Evolutionary conservation across 1,139 yeast species (phyloP).

Genomic region (Debaryomycetaceae sp.): DNA sequence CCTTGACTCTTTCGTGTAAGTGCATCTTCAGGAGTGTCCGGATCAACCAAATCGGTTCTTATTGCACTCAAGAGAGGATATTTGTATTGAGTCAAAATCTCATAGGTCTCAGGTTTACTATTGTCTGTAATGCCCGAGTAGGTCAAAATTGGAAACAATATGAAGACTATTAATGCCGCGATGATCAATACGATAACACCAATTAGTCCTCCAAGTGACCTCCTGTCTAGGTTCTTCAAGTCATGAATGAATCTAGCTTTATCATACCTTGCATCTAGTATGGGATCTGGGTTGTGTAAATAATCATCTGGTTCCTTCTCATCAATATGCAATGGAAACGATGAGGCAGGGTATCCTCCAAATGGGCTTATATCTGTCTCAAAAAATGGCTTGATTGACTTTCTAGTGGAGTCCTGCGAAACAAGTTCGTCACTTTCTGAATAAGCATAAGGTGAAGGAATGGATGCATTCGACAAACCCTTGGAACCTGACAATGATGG

Average conservation of each 20-base stretch:
- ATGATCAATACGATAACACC: conserved; percentile 56
- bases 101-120: conserved; percentile 29
- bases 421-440: neutral
- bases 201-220: conserved; percentile 54
- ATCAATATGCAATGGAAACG: conserved; percentile 81
- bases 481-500: conserved; percentile 38
- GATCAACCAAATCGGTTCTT: conserved; percentile 63
- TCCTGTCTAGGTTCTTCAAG: conserved; percentile 55
- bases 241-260: conserved; percentile 58
- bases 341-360: conserved; percentile 90
- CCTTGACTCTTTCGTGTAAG: conserved; percentile 39
- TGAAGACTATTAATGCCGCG: conserved; percentile 62
- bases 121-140: conserved; percentile 58
- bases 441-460: neutral
- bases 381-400: conserved; percentile 18
- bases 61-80: conserved; percentile 63
- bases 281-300: conserved; percentile 90
- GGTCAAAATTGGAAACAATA: conserved; percentile 71
- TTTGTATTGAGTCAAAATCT: conserved; percentile 51
- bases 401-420: conserved; percentile 6
- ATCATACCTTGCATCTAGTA: conserved; percentile 77
- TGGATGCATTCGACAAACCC: neutral
- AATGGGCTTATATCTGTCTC: conserved; percentile 63
- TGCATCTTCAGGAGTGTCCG: conserved; percentile 70
- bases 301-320: conserved; percentile 93